phyloP scores from a whole-genome alignment of 2,329 filamentous ascomycete species.

The Hypoxylon rubiginosum region DNA sequence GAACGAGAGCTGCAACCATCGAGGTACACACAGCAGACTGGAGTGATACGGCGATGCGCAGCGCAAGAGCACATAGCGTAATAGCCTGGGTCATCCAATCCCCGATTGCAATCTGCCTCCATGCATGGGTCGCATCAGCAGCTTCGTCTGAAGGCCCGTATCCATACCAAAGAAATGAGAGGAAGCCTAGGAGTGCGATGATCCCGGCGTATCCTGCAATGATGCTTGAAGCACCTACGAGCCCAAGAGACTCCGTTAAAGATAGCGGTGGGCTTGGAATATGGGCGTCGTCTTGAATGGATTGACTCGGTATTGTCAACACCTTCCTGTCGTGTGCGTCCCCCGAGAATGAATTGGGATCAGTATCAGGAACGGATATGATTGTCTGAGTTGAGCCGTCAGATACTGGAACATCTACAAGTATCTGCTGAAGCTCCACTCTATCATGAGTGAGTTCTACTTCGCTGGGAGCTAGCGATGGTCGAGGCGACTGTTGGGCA shows the following conservation, averaged over 20 bases:
- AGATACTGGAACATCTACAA: too few relatives aligned
- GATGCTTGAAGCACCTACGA: conserved; percentile 9
- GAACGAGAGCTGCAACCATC: conserved; percentile 30
- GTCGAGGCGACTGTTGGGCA: too few relatives aligned
- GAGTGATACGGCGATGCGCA: conserved; percentile 6
- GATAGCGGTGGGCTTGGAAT: neutral
- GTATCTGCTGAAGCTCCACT: too few relatives aligned
- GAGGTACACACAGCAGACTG: conserved; percentile 18
- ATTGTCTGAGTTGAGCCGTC: too few relatives aligned
- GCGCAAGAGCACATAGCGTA: conserved; percentile 18
- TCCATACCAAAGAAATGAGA: conserved; percentile 36
- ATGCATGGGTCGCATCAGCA: conserved; percentile 21
- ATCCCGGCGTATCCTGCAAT: conserved; percentile 22
- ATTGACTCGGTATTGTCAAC: too few relatives aligned
- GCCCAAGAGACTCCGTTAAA: conserved; percentile 27
- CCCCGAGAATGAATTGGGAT: too few relatives aligned
- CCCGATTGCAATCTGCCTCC: conserved; percentile 29
- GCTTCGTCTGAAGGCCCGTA: conserved; percentile 22
- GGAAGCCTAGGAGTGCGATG: conserved; percentile 21
- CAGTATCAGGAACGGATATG: too few relatives aligned
- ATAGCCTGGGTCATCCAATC: conserved; percentile 23
- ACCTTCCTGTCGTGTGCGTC: too few relatives aligned
- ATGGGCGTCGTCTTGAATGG: neutral
- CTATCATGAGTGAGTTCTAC: too few relatives aligned
- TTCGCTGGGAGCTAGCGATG: too few relatives aligned